Evolutionary conservation across 192 early-diverging fungal genomes (phyloP).

Genomic region (Bifiguratus adelaidae): DNA sequence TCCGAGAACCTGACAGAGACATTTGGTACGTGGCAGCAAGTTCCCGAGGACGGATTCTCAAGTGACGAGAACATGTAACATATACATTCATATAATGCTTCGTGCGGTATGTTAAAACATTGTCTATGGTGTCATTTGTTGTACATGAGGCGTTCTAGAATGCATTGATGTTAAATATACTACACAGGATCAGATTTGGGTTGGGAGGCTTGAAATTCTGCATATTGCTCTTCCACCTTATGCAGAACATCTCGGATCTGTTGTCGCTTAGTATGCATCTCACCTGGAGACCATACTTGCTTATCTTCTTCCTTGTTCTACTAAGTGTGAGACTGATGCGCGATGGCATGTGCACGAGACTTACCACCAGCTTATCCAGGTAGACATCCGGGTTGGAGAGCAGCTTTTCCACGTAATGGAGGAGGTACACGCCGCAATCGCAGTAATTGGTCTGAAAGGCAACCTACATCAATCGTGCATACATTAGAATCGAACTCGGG

Average conservation of each 20-base stretch:
- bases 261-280: background rate
- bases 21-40: too few species aligned
- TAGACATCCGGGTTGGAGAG: constrained; percentile 10
- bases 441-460: constrained; percentile 69
- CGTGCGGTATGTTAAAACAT: too few species aligned
- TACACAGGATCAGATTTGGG: too few species aligned
- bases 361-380: background rate
- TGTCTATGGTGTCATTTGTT: too few species aligned
- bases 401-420: constrained; percentile 70
- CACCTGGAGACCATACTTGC: background rate
- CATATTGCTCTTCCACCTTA: too few species aligned
- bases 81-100: too few species aligned
- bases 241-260: background rate
- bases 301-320: constrained; percentile 1
- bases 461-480: constrained; percentile 20
- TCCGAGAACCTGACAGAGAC: too few species aligned
- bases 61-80: too few species aligned
- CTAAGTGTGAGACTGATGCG: background rate
- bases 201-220: too few species aligned
- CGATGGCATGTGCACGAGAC: background rate
- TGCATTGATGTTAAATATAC: too few species aligned
- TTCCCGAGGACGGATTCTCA: too few species aligned
- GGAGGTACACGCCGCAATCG: constrained; percentile 85
- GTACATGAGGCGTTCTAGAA: too few species aligned
- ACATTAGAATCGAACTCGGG: constrained; percentile 1